phyloP scores from a whole-genome alignment of 2,329 filamentous ascomycete genomes.

The Exutisphaerella laricina region DNA sequence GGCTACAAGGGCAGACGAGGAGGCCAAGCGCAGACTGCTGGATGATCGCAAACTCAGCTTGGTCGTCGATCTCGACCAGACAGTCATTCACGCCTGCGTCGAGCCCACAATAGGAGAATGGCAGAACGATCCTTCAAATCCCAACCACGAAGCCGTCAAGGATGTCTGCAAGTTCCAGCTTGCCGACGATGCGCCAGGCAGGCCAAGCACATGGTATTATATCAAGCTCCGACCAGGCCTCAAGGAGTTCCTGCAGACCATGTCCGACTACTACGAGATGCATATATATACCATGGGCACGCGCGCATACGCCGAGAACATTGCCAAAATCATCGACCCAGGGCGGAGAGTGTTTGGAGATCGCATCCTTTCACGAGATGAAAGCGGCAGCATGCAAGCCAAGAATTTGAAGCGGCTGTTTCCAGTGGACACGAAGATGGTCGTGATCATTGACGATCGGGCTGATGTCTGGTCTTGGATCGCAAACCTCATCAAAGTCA shows the following conservation, averaged over 20 bases:
- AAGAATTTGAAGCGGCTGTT: conserved; percentile 90
- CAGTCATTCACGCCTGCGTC: conserved; percentile 96
- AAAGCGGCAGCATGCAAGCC: conserved; percentile 86
- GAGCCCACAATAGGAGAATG: conserved; percentile 95
- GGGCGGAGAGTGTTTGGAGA: conserved; percentile 86
- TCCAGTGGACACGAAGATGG: conserved; percentile 97
- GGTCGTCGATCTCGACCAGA: conserved; percentile 96
- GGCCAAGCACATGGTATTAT: conserved; percentile 88
- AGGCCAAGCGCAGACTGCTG: conserved; percentile 77
- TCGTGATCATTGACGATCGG: conserved; percentile 96
- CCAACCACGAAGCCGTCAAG: conserved; percentile 85
- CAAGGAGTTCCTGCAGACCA: conserved; percentile 68
- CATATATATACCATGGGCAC: conserved; percentile 99
- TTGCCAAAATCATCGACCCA: conserved; percentile 89
- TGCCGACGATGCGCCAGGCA: conserved; percentile 72
- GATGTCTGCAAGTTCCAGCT: conserved; percentile 86
- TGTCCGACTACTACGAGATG: conserved; percentile 80
- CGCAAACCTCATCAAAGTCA: conserved; percentile 88
- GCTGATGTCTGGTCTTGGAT: conserved; percentile 96
- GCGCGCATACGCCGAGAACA: conserved; percentile 86
- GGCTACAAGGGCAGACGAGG: conserved; percentile 75
- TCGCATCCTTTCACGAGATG: conserved; percentile 90
- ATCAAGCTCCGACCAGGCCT: conserved; percentile 94
- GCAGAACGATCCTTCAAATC: conserved; percentile 81
- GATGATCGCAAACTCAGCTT: conserved; percentile 78